Evolutionary conservation across 768 basidiomycete species (phyloP).

Genomic region (Phaeolepiota aurea): DNA sequence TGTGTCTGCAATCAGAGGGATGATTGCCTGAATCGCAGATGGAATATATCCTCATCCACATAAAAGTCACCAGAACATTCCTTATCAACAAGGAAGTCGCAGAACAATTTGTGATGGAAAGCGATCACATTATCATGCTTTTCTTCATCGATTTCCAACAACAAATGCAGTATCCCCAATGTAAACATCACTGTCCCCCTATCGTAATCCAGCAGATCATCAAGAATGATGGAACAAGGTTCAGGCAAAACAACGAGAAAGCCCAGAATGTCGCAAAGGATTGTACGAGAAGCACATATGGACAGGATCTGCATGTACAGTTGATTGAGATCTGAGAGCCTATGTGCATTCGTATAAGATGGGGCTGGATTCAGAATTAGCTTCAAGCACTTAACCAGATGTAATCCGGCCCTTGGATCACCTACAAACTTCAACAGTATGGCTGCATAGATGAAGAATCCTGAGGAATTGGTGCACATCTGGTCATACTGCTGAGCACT

Average conservation of each 20-base stretch:
- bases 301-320: conserved; percentile 11
- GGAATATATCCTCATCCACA: too few species aligned
- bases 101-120: conserved; percentile 8
- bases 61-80: conserved; percentile 4
- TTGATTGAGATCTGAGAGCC: conserved; percentile 8
- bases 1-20: too few species aligned
- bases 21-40: too few species aligned
- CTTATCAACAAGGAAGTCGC: conserved; percentile 9
- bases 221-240: conserved; percentile 1
- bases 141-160: background rate
- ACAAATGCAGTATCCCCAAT: background rate
- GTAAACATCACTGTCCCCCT: conserved; percentile 1
- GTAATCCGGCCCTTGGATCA: background rate
- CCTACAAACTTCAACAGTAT: conserved; percentile 6
- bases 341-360: too few species aligned
- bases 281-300: background rate
- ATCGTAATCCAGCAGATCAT: conserved; percentile 5
- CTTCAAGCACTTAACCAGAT: conserved; percentile 2
- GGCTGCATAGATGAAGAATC: conserved; percentile 1
- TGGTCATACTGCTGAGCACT: conserved; percentile 3
- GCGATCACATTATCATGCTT: background rate
- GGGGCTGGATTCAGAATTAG: conserved; percentile 3
- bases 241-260: background rate
- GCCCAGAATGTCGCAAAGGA: conserved; percentile 2
- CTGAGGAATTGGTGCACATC: background rate